phyloP scores from a whole-genome alignment of 2,329 filamentous ascomycete species.

The Trichoderma asperellum region DNA sequence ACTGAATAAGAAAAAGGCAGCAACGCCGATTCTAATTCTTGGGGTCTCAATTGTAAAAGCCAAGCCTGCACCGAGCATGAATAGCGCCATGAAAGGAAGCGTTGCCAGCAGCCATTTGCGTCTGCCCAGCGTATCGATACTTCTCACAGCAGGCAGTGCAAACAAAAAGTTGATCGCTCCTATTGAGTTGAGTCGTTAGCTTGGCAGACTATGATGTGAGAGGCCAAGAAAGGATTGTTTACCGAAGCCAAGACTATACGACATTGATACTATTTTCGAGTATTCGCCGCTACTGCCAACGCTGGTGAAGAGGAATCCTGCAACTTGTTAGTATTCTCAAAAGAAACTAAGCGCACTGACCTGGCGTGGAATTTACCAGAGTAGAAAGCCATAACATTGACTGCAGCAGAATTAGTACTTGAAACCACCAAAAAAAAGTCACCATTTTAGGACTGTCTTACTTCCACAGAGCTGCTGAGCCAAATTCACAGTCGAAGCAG shows the following conservation, averaged over 20 bases:
- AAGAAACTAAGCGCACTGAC: no score
- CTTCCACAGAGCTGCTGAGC: conserved; percentile 43
- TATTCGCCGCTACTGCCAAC: conserved; percentile 33
- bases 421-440: not conserved
- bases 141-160: conserved; percentile 44
- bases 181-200: conserved; percentile 17
- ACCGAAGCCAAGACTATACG: conserved; percentile 42
- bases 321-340: not conserved
- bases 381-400: conserved; percentile 52
- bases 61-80: conserved; percentile 46
- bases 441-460: conserved; percentile 25
- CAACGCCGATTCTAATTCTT: conserved; percentile 36
- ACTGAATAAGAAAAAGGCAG: conserved; percentile 46
- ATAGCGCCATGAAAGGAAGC: conserved; percentile 49
- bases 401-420: conserved; percentile 29
- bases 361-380: conserved; percentile 38
- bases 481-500: conserved; percentile 40
- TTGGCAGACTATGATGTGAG: not conserved
- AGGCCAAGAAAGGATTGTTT: not conserved
- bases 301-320: conserved; percentile 36
- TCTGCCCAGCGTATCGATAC: conserved; percentile 45
- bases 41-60: conserved; percentile 37
- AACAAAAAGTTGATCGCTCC: conserved; percentile 49
- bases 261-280: conserved; percentile 34
- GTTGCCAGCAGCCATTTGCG: conserved; percentile 50